Conservation (phyloP, 371 early-diverging fungal genomes). For the Blyttiomyces sp. region DNA sequence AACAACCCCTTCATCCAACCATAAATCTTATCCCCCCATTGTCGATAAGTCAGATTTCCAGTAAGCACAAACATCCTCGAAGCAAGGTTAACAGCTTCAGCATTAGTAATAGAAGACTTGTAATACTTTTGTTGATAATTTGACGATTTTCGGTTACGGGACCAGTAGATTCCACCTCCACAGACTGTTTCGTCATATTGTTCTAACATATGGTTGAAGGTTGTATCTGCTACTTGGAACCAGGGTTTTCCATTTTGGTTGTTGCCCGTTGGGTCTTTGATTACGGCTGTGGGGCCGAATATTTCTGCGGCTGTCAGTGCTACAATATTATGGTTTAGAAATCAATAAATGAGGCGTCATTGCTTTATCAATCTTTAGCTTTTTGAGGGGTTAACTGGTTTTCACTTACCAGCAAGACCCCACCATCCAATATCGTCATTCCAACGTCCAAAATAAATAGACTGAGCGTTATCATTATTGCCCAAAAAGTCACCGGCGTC, state of each 20-base stretch:
- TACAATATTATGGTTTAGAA: too few relatives aligned
- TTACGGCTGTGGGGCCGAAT: background rate
- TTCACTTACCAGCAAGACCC: slow-evolving; percentile 14
- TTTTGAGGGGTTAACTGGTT: too few relatives aligned
- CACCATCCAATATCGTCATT: slow-evolving; percentile 45
- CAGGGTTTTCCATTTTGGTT: background rate
- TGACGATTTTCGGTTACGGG: slow-evolving; percentile 22
- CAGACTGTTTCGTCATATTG: slow-evolving; percentile 32
- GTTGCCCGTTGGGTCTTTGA: background rate
- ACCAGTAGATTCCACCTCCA: slow-evolving; percentile 43
- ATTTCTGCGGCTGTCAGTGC: slow-evolving; percentile 14
- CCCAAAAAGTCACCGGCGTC: background rate
- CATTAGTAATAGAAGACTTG: slow-evolving; percentile 44
- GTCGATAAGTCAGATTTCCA: slow-evolving; percentile 24
- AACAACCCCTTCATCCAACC: slow-evolving; percentile 28
- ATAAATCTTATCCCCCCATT: slow-evolving; percentile 21
- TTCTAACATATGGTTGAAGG: slow-evolving; percentile 27
- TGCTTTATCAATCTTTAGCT: too few relatives aligned
- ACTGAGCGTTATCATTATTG: background rate
- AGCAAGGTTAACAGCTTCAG: slow-evolving; percentile 27
- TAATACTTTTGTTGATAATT: slow-evolving; percentile 14
- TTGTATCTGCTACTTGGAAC: slow-evolving; percentile 22
- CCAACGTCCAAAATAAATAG: slow-evolving; percentile 31
- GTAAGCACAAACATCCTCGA: slow-evolving; percentile 32
- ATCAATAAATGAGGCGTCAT: too few relatives aligned